These are phyloP conservation scores for Penicillium verrucosum DNA, from an alignment of 2,329 filamentous ascomycete species.

Conservation along the genomic window DNA sequence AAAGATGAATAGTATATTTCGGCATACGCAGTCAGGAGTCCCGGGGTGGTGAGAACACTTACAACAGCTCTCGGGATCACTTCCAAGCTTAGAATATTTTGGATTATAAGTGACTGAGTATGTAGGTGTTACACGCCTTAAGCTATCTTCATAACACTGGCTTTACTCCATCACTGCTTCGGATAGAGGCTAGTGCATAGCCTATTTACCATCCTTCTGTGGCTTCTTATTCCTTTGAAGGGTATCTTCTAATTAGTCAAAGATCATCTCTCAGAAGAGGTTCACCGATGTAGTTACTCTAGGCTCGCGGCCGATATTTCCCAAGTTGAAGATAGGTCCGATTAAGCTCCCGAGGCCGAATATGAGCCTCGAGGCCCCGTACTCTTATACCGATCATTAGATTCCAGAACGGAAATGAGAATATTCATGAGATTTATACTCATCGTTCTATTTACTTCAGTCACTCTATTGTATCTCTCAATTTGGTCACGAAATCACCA, in stretches of 20 bases:
- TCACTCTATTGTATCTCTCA: background rate
- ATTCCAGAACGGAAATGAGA: no score
- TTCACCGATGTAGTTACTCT: no score
- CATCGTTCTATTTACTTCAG: background rate
- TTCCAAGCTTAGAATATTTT: background rate
- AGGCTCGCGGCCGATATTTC: no score
- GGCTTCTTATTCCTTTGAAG: background rate
- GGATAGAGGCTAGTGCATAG: background rate
- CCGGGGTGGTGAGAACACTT: background rate
- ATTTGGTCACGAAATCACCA: background rate
- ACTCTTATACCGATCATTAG: no score
- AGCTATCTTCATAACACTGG: background rate
- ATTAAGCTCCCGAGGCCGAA: no score
- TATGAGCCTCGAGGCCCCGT: no score
- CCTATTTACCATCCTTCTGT: background rate
- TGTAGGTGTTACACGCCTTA: background rate
- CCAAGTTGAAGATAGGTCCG: no score
- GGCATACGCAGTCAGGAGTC: background rate
- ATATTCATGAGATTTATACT: no score
- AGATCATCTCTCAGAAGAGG: no score
- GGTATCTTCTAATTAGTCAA: no score
- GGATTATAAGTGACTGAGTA: background rate
- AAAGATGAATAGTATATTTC: background rate
- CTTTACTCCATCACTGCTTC: background rate
- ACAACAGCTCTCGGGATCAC: background rate